Percentiles rank a stretch among this genome's conserved stretches.
Evolutionary conservation across 2,329 filamentous ascomycete genomes (phyloP).

Genomic region (Penicillium sp.): DNA sequence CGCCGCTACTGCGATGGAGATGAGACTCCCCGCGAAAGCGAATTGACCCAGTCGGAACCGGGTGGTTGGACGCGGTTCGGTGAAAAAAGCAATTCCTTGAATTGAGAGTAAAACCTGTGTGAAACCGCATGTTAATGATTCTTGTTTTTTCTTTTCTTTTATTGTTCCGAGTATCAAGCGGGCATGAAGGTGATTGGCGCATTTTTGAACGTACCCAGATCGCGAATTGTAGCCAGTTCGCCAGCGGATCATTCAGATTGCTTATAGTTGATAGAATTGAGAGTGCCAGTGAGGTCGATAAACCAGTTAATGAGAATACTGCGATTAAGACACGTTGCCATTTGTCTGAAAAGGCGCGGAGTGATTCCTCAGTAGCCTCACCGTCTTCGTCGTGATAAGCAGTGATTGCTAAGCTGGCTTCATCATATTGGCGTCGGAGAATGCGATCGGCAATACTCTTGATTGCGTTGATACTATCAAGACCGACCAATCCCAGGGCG

Average conservation of each 20-base stretch:
- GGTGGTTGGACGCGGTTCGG: slow-evolving; percentile 33
- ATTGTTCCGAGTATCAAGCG: neutral
- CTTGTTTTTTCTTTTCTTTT: neutral
- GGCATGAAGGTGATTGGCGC: neutral
- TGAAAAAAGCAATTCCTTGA: slow-evolving; percentile 36
- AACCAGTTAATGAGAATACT: slow-evolving; percentile 55
- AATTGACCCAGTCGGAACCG: slow-evolving; percentile 33
- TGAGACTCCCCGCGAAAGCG: slow-evolving; percentile 31
- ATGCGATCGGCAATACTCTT: slow-evolving; percentile 22
- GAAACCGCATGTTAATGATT: neutral
- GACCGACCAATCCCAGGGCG: slow-evolving; percentile 24
- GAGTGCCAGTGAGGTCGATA: slow-evolving; percentile 57
- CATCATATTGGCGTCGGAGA: slow-evolving; percentile 16
- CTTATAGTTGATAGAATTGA: slow-evolving; percentile 54
- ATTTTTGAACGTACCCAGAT: slow-evolving; percentile 59
- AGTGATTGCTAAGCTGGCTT: slow-evolving; percentile 30
- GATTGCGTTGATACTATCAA: slow-evolving; percentile 28
- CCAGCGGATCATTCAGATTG: slow-evolving; percentile 42
- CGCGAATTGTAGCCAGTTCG: slow-evolving; percentile 61
- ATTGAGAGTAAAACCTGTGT: slow-evolving; percentile 31
- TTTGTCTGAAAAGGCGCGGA: slow-evolving; percentile 62
- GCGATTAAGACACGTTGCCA: slow-evolving; percentile 57
- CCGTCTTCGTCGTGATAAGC: slow-evolving; percentile 71
- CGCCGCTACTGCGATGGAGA: slow-evolving; percentile 22
- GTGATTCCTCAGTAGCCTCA: slow-evolving; percentile 62